Evolutionary conservation across 495 filamentous ascomycete species (phyloP), one percentile per base, ranked within the genome.

Genomic region (Aspergillus incahuasiensis): DNA sequence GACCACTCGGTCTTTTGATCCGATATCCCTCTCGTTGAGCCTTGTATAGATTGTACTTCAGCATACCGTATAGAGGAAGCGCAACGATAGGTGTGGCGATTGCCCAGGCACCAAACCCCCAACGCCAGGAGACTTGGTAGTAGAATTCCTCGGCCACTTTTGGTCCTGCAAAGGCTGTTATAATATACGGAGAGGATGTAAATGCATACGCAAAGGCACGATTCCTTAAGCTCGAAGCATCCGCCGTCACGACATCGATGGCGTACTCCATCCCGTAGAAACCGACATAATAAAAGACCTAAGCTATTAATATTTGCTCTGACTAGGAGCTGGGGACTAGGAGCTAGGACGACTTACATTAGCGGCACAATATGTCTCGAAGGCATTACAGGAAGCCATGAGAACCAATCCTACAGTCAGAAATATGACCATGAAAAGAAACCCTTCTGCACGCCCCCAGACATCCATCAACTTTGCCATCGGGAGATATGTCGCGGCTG

Each of bases 401-500:
- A 79, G 60, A 45, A 80, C 62, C 38, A 79, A 50, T 1, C 77
- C 77, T 20, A 77, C 13, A 5, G 68, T 72, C 1, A 65, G 56
- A 34, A 69, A 61, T 11, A 59, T 20, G 0, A 71, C 58, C 69
- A 72, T 70, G 43, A 79, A 35, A 13, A 65, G 74, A 60, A 84
- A 86, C 28, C 71, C 74, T 45, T 77, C 63, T 59, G 79, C 53
- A 66, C 82, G 62, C 51, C 84, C 86, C 75, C 80, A 88, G 16
- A 85, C 69, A 62, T 89, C 83, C 60, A 87, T 68, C 41, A 88
- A 68, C 65, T 88, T 87, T 41, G 84, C 85, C 15, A 86, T 66
- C 0, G 85, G 77, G 30, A 88, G 69, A 53, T 82, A 84, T 39
- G 74, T 66, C 19, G 86, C 72, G 54, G 84, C 86, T 46, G 77